Evolutionary conservation across 306 rosid genomes (phyloP).

Genomic region (Dryas alaskensis): DNA sequence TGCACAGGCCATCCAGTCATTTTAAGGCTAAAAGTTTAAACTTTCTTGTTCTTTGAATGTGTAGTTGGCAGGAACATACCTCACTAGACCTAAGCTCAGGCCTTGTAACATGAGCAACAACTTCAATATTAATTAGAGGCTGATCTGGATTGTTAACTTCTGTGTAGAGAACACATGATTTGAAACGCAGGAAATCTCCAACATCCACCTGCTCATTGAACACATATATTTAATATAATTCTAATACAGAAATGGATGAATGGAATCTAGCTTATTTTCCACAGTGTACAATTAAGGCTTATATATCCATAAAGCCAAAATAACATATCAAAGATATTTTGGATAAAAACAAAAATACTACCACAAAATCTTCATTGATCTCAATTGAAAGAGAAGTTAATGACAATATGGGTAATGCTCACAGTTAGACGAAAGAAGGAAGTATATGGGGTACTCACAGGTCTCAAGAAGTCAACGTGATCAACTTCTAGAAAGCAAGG

Average conservation of each 20-base stretch:
- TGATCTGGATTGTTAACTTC: constrained; percentile 68
- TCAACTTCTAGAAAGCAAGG: constrained; percentile 96
- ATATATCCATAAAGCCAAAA: neutral
- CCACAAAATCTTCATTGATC: neutral
- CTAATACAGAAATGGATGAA: neutral
- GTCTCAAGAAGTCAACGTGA: constrained; percentile 88
- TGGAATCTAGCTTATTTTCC: neutral
- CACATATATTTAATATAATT: neutral
- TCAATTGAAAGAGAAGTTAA: constrained; percentile 1
- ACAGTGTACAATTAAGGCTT: neutral
- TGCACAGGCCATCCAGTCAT: neutral
- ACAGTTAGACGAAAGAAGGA: neutral
- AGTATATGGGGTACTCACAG: constrained; percentile 42
- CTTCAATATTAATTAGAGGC: constrained; percentile 89
- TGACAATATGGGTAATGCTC: neutral
- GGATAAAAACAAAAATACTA: neutral
- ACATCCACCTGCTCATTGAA: constrained; percentile 77
- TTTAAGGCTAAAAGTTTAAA: neutral
- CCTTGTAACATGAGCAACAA: constrained; percentile 92
- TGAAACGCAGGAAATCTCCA: constrained; percentile 88
- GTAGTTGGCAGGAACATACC: constrained; percentile 45
- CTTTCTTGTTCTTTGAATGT: neutral
- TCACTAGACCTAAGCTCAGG: constrained; percentile 87
- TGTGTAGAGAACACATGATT: constrained; percentile 81
- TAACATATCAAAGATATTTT: neutral